These are phyloP conservation scores for Beauveria sp. DNA, from an alignment of 2,329 filamentous ascomycete genomes.

Conservation along the genomic window DNA sequence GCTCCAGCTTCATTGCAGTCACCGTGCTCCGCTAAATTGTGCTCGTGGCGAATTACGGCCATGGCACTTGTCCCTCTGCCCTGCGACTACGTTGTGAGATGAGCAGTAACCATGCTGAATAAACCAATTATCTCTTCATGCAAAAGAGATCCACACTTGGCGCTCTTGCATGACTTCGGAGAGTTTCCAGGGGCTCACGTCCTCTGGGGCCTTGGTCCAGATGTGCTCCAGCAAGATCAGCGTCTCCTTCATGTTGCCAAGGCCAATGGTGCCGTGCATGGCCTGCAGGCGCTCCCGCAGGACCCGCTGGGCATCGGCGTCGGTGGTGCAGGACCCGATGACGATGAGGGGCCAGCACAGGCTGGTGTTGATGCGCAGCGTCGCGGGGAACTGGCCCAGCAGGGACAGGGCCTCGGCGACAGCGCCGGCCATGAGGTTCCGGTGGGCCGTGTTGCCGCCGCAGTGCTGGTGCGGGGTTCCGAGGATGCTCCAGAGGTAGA, in stretches of 20 bases:
- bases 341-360: slow-evolving; percentile 32
- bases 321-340: slow-evolving; percentile 28
- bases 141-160: slow-evolving; percentile 42
- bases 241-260: slow-evolving; percentile 39
- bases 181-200: slow-evolving; percentile 34
- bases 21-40: background rate
- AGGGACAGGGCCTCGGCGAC: slow-evolving; percentile 23
- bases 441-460: slow-evolving; percentile 16
- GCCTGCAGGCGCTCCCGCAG: slow-evolving; percentile 25
- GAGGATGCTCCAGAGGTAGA: slow-evolving; percentile 33
- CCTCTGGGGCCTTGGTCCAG: slow-evolving; percentile 27
- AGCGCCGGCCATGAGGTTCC: slow-evolving; percentile 21
- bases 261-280: slow-evolving; percentile 30
- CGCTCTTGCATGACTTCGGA: slow-evolving; percentile 37
- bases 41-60: background rate
- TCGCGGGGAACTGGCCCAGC: slow-evolving; percentile 24
- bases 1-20: background rate
- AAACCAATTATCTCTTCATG: slow-evolving; percentile 19
- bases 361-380: slow-evolving; percentile 30
- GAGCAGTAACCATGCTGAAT: background rate
- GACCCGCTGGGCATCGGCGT: slow-evolving; percentile 27
- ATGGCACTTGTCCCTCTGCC: too few species aligned
- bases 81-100: too few species aligned
- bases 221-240: slow-evolving; percentile 33
- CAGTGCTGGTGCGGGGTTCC: slow-evolving; percentile 20